Base-by-base conservation (phyloP, 257 asterid species). In the Penstemon davidsonii region DNA sequence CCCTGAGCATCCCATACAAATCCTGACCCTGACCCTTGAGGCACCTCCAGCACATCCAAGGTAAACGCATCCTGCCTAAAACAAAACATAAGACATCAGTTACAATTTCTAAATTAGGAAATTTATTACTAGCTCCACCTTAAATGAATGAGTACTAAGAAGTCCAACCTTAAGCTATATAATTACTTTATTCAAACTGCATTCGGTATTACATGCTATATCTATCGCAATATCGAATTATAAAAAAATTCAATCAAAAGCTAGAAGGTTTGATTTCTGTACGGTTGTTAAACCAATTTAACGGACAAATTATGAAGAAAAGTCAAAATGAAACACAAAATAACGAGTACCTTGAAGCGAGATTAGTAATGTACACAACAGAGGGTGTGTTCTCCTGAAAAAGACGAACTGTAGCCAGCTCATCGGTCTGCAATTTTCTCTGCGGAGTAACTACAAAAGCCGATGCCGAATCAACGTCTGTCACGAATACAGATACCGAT, bases 11-110 rank as follows among this genome's bases (percentile, higher is more conserved):
- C 98, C 99, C 99, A 91, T 33, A 91, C 84, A 72, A 94, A 94
- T 64, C 99, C 99, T 38, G 97, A 94, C 57, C 99, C 97, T 4
- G 96, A 91, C 53, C 98, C 99, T 75, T 88, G 99, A 10, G 98
- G 97, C 74, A 93, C 97, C 89, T 91, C 96, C 79, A 94, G 77
- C 70, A 91, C 84, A 80, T 94, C 97, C 81, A 94, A 79, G 1
- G 99, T 90, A 76, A 94, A 88, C 6, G 88, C 91, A 52, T 94
- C 99, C 83, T 94, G 97, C 89, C 97, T 94, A 62, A 62, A 78
- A 66, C 59, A 69, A 62, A 44, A 1, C 5, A 49, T 3, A 49
- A 10, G n/a, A 2, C 1, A 12, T 49, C 54, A 49, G 0, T 49
- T 9, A 49, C 11, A 49, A 9, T 3, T 10, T 49, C 15, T 11